Conservation (phyloP, 208 protist genomes). For the Trypanosoma theileri region DNA sequence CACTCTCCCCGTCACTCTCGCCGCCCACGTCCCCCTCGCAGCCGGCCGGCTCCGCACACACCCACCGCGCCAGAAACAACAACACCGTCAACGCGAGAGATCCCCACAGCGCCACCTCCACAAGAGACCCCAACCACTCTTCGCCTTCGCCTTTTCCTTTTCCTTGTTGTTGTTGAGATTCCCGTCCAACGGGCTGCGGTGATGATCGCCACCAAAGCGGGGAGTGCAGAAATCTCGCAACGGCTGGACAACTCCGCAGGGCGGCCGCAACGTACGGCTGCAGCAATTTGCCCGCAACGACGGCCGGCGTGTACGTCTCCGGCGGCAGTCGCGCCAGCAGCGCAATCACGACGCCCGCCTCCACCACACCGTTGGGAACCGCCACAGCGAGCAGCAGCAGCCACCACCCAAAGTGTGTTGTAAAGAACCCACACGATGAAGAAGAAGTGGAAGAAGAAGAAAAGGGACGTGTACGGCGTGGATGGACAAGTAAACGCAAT, state of each 20-base stretch:
- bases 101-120: slow-evolving; percentile 33
- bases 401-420: slow-evolving; percentile 33
- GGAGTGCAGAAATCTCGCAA: slow-evolving; percentile 12
- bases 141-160: slow-evolving; percentile 5
- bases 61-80: slow-evolving; percentile 36
- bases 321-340: slow-evolving; percentile 39
- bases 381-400: slow-evolving; percentile 44
- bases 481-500: slow-evolving; percentile 44
- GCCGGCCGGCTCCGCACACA: not conserved
- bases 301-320: slow-evolving; percentile 50
- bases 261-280: slow-evolving; percentile 56
- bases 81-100: slow-evolving; percentile 26
- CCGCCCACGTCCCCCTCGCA: not conserved
- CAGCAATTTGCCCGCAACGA: slow-evolving; percentile 53
- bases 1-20: not conserved
- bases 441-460: not conserved
- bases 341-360: slow-evolving; percentile 46
- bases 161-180: not conserved
- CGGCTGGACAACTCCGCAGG: slow-evolving; percentile 32
- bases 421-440: slow-evolving; percentile 34
- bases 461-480: slow-evolving; percentile 33
- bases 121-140: slow-evolving; percentile 13
- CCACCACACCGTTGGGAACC: slow-evolving; percentile 52
- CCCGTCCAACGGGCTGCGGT: not conserved
- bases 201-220: not conserved